Conservation (phyloP, 1,139 yeast species). For the Suhomyces maxii region DNA sequence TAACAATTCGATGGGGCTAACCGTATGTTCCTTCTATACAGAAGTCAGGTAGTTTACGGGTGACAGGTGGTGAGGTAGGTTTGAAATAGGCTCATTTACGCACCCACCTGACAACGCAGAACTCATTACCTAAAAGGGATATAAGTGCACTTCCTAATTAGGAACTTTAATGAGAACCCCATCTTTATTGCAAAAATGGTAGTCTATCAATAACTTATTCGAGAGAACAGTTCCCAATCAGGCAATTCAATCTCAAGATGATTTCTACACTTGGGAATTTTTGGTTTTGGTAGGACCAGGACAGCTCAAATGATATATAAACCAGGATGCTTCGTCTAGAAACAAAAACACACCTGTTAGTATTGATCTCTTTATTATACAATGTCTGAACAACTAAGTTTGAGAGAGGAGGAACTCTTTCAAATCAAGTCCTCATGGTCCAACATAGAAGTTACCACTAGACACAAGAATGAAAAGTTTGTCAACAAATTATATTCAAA, state of each 20-base stretch:
- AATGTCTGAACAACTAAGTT: constrained; percentile 10
- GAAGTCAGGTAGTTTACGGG: no score
- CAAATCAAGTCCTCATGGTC: constrained; percentile 35
- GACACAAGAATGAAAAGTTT: constrained; percentile 32
- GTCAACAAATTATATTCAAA: constrained; percentile 34
- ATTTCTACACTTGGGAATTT: constrained; percentile 10
- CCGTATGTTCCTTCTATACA: no score
- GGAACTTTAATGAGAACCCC: constrained; percentile 12
- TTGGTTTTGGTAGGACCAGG: background rate
- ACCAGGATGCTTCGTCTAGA: constrained; percentile 6
- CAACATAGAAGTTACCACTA: constrained; percentile 27
- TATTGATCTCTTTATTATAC: background rate
- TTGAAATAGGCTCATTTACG: no score
- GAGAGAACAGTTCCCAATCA: constrained; percentile 8
- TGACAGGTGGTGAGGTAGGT: no score
- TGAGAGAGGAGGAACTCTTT: constrained; percentile 13
- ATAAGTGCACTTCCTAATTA: constrained; percentile 15
- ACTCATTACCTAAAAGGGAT: constrained; percentile 10
- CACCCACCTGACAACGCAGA: no score
- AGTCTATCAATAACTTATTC: background rate
- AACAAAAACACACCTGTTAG: constrained; percentile 1
- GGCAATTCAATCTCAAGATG: constrained; percentile 6
- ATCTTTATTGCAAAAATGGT: background rate
- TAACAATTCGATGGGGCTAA: no score
- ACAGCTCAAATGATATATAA: constrained; percentile 5